Percentiles rank a stretch among this genome's conserved stretches.
phyloP scores from a whole-genome alignment of 1,284 basidiomycete species.

The Agroathelia rolfsii region DNA sequence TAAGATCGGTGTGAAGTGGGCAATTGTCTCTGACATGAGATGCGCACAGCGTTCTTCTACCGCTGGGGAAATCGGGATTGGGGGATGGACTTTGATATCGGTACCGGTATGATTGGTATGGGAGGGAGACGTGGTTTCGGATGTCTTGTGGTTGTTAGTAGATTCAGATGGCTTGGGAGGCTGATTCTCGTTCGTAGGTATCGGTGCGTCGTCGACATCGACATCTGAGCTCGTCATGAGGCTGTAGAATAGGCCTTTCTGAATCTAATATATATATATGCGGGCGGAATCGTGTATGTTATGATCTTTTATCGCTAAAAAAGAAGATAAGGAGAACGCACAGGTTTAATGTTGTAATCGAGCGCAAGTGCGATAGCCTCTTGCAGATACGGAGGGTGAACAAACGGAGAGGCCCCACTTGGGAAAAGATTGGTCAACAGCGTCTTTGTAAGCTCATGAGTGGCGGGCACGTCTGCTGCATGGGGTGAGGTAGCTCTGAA shows the following conservation, averaged over 20 bases:
- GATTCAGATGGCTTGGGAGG: too few relatives aligned
- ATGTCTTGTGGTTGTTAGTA: too few relatives aligned
- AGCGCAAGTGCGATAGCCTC: constrained; percentile 41
- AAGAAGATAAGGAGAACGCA: constrained; percentile 22
- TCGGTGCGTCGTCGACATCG: constrained; percentile 29
- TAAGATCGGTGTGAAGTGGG: constrained; percentile 57
- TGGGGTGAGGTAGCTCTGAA: constrained; percentile 43
- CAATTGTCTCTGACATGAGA: constrained; percentile 42
- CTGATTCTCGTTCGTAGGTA: too few relatives aligned
- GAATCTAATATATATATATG: too few relatives aligned
- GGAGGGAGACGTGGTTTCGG: too few relatives aligned
- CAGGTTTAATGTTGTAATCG: constrained; percentile 31
- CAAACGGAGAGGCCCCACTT: constrained; percentile 25
- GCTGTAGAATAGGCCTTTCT: constrained; percentile 51
- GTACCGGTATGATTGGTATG: too few relatives aligned
- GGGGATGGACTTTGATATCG: constrained; percentile 9
- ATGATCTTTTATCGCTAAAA: constrained; percentile 1
- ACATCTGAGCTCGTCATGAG: constrained; percentile 47
- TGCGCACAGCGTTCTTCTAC: constrained; percentile 25
- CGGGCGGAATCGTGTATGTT: too few relatives aligned
- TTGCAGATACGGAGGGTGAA: constrained; percentile 30
- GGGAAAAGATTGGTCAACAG: constrained; percentile 36
- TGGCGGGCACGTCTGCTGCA: constrained; percentile 43
- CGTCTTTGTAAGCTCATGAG: constrained; percentile 34
- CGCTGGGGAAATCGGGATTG: constrained; percentile 15